phyloP scores from a whole-genome alignment of 495 filamentous ascomycete genomes.

The Staphylotrichum tortipilum region DNA sequence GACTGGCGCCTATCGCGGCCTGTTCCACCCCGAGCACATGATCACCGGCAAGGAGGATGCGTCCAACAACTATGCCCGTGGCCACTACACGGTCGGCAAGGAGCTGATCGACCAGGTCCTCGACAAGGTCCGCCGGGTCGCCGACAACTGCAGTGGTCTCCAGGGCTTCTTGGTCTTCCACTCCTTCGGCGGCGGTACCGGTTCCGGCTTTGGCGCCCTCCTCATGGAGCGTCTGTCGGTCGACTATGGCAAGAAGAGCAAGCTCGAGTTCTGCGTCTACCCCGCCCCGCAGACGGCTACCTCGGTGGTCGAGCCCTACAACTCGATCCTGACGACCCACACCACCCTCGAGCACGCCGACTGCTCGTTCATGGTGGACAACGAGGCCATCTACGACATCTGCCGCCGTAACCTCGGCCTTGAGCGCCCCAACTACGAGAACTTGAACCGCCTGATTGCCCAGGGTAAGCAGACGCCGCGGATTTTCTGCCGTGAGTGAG shows the following conservation, averaged over 20 bases:
- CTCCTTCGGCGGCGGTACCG: slow-evolving; percentile 98
- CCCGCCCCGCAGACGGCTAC: slow-evolving; percentile 93
- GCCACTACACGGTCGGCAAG: slow-evolving; percentile 98
- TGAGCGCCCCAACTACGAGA: slow-evolving; percentile 93
- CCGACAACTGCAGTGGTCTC: slow-evolving; percentile 93
- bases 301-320: slow-evolving; percentile 98
- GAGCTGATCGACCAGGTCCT: slow-evolving; percentile 95
- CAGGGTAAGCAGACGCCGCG: slow-evolving; percentile 54
- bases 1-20: slow-evolving; percentile 86
- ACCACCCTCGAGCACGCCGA: slow-evolving; percentile 98
- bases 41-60: slow-evolving; percentile 99
- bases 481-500: not conserved
- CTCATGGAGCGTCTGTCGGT: slow-evolving; percentile 96
- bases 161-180: slow-evolving; percentile 99
- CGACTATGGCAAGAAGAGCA: slow-evolving; percentile 99
- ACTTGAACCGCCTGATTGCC: slow-evolving; percentile 96
- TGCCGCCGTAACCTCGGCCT: slow-evolving; percentile 95
- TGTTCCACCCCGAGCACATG: slow-evolving; percentile 99
- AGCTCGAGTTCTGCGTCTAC: slow-evolving; percentile 98
- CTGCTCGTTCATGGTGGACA: slow-evolving; percentile 99
- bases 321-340: slow-evolving; percentile 97
- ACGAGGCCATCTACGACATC: slow-evolving; percentile 99
- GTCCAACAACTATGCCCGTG: slow-evolving; percentile 98
- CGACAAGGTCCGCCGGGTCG: slow-evolving; percentile 91
- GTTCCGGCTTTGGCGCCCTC: slow-evolving; percentile 95